phyloP scores from a whole-genome alignment of 768 basidiomycete genomes.

The Favolaschia claudopus region DNA sequence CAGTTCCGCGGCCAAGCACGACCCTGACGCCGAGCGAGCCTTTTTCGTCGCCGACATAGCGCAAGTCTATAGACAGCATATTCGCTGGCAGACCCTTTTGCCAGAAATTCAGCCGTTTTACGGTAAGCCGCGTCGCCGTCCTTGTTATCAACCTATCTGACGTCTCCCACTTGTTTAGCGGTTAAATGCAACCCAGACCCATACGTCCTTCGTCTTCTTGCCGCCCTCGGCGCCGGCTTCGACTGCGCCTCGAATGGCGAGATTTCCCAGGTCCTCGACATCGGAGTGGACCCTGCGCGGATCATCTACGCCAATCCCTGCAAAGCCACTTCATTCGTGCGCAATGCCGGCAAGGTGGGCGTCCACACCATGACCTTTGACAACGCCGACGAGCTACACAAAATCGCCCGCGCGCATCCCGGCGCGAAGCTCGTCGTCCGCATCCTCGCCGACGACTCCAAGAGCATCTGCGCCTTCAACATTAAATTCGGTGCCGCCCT shows the following conservation, averaged over 20 bases:
- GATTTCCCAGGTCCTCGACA: constrained; percentile 78
- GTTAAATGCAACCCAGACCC: constrained; percentile 99
- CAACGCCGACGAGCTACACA: constrained; percentile 95
- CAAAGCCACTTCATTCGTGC: constrained; percentile 94
- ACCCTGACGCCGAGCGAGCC: not conserved
- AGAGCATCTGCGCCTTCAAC: constrained; percentile 90
- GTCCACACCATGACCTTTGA: constrained; percentile 98
- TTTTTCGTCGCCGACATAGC: constrained; percentile 39
- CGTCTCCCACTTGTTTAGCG: no score
- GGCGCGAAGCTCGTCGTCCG: constrained; percentile 88
- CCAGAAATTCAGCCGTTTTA: constrained; percentile 48
- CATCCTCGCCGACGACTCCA: constrained; percentile 98
- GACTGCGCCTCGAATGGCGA: constrained; percentile 97
- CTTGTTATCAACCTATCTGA: no score
- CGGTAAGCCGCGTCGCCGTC: no score
- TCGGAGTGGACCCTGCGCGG: constrained; percentile 78
- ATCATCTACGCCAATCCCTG: constrained; percentile 99
- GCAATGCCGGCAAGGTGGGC: constrained; percentile 77
- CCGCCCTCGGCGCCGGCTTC: constrained; percentile 90
- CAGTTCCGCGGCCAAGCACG: not conserved
- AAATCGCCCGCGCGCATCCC: constrained; percentile 84
- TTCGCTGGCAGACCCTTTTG: constrained; percentile 38
- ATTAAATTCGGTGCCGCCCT: constrained; percentile 97
- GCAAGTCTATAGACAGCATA: constrained; percentile 69
- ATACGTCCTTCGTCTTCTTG: constrained; percentile 89